These are phyloP conservation scores for Gardenia jasminoides DNA, from an alignment of 257 asterid species.

Conservation along the genomic window DNA sequence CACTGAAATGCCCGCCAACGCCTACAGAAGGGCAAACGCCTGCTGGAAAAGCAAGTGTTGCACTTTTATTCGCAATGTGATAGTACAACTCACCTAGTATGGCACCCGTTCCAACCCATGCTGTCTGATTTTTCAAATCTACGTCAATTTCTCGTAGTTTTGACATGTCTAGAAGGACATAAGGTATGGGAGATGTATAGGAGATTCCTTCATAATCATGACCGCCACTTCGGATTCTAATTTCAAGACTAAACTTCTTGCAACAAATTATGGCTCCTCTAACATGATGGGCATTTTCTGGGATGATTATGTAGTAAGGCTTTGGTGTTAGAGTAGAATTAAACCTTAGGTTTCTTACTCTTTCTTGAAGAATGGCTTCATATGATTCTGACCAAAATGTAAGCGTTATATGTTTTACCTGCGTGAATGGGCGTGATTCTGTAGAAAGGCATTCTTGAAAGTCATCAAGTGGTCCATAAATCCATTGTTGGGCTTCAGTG, in stretches of 20 bases:
- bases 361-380: conserved; percentile 31
- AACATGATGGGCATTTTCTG: conserved; percentile 33
- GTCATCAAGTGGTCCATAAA: conserved; percentile 2
- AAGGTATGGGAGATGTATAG: conserved; percentile 33
- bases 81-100: conserved; percentile 58
- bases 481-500: not conserved
- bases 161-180: conserved; percentile 39
- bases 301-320: conserved; percentile 43
- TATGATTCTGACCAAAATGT: conserved; percentile 23
- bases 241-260: conserved; percentile 27
- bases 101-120: conserved; percentile 62
- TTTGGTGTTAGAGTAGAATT: conserved; percentile 31
- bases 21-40: conserved; percentile 62
- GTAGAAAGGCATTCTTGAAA: conserved; percentile 17
- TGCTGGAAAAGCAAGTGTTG: conserved; percentile 42
- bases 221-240: conserved; percentile 35
- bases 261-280: conserved; percentile 42
- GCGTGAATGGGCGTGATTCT: conserved; percentile 1
- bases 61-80: conserved; percentile 34
- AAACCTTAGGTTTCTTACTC: conserved; percentile 57
- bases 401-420: conserved; percentile 19
- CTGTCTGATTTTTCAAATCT: conserved; percentile 32
- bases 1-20: conserved; percentile 51
- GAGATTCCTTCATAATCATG: conserved; percentile 34
- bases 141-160: conserved; percentile 37